A percentile compares a stretch with the other conserved stretches of the same genome.
Conservation (phyloP, 2,329 filamentous ascomycete genomes). For the Nemania bipapillata region DNA sequence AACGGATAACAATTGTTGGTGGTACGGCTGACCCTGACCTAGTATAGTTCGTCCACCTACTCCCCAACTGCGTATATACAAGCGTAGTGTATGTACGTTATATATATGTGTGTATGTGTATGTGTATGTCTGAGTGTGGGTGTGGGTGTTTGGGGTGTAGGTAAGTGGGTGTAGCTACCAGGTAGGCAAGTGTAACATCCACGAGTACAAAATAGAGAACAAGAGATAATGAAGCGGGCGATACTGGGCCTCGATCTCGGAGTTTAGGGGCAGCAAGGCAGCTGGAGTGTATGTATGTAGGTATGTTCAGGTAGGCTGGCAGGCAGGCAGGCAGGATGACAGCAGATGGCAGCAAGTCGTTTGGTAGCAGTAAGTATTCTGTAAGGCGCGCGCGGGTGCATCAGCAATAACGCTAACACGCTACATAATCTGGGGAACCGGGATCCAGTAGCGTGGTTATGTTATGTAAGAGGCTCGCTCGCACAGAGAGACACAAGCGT, state of each 20-base stretch:
- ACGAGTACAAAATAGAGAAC: slow-evolving; percentile 2
- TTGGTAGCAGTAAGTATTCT: slow-evolving; percentile 36
- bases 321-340: too few species aligned
- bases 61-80: slow-evolving; percentile 8
- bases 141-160: too few species aligned
- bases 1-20: slow-evolving; percentile 25
- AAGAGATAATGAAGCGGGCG: slow-evolving; percentile 7
- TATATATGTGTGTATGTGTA: slow-evolving; percentile 29
- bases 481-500: slow-evolving; percentile 31
- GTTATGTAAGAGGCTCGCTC: slow-evolving; percentile 46
- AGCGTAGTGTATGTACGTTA: slow-evolving; percentile 13
- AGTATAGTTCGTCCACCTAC: slow-evolving; percentile 20
- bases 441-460: slow-evolving; percentile 55
- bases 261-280: slow-evolving; percentile 6
- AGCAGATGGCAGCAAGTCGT: slow-evolving; percentile 8
- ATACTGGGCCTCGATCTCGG: slow-evolving; percentile 29
- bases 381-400: slow-evolving; percentile 50
- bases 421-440: slow-evolving; percentile 56
- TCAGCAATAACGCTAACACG: slow-evolving; percentile 56
- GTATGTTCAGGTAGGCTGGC: slow-evolving; percentile 1
- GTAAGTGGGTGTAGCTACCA: slow-evolving; percentile 2
- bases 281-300: neutral
- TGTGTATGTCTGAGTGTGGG: slow-evolving; percentile 31
- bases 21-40: slow-evolving; percentile 23
- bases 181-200: slow-evolving; percentile 26